Conservation (phyloP, 352 stramenopile genomes). For the Pythium vanterpoolii region DNA sequence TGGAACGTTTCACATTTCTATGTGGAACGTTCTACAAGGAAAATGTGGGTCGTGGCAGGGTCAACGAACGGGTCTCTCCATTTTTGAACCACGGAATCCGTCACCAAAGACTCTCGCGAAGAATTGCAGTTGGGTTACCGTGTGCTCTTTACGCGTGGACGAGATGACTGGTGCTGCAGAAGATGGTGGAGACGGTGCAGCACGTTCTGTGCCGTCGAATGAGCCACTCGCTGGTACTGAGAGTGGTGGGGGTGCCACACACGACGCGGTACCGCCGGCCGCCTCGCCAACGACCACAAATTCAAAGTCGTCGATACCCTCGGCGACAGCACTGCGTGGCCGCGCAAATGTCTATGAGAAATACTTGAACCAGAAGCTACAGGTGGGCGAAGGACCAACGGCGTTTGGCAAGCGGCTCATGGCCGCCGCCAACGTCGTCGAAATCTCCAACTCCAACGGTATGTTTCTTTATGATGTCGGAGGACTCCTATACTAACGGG, state of each 20-base stretch:
- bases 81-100: constrained; percentile 2
- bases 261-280: background rate
- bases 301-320: background rate
- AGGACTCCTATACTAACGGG: background rate
- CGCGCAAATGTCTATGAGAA: constrained; percentile 15
- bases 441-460: constrained; percentile 25
- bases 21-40: background rate
- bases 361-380: constrained; percentile 14
- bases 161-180: constrained; percentile 5
- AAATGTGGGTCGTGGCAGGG: background rate
- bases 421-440: background rate
- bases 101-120: too few species aligned
- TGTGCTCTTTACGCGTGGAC: background rate
- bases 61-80: background rate
- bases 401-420: constrained; percentile 5
- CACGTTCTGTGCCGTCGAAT: background rate
- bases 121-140: background rate
- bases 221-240: background rate
- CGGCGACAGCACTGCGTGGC: constrained; percentile 5
- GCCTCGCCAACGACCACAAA: background rate
- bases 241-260: background rate
- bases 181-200: background rate
- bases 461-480: too few species aligned
- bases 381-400: constrained; percentile 3
- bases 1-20: background rate